phyloP scores from a whole-genome alignment of 176 grass and related monocot species.

The Chrysopogon serrulatus region DNA sequence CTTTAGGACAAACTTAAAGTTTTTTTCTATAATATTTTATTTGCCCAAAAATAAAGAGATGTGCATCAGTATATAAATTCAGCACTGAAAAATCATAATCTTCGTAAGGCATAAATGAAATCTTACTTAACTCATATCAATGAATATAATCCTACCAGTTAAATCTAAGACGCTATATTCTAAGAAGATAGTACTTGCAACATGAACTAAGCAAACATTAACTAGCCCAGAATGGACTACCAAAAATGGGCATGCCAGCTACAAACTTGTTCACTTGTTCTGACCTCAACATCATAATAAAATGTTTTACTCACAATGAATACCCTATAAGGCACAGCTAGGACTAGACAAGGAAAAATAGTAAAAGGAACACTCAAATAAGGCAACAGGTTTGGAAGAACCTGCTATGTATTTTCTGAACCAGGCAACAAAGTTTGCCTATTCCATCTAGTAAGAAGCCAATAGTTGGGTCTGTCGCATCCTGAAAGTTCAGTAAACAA shows the following conservation, averaged over 20 bases:
- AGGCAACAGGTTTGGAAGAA: slow-evolving; percentile 33
- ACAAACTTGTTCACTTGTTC: background rate
- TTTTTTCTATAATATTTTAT: background rate
- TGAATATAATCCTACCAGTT: background rate
- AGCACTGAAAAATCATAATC: background rate
- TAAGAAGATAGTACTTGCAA: background rate
- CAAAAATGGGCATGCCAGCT: background rate
- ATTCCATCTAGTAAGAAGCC: slow-evolving; percentile 95
- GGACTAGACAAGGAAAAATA: slow-evolving; percentile 1
- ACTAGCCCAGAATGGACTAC: background rate
- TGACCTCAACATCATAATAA: background rate
- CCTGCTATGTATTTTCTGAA: slow-evolving; percentile 97
- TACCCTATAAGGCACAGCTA: background rate
- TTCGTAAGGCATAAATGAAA: background rate
- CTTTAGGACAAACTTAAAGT: background rate
- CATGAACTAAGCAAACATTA: background rate
- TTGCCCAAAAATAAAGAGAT: slow-evolving; percentile 11
- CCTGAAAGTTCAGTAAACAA: slow-evolving; percentile 47
- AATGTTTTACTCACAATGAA: background rate
- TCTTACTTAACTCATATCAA: background rate
- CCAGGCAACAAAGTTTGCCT: slow-evolving; percentile 89
- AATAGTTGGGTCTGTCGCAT: slow-evolving; percentile 90
- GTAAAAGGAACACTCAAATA: background rate
- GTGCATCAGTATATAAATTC: background rate
- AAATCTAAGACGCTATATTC: background rate